phyloP scores from a whole-genome alignment of 2,329 filamentous ascomycete genomes.

The Calonectria montana region DNA sequence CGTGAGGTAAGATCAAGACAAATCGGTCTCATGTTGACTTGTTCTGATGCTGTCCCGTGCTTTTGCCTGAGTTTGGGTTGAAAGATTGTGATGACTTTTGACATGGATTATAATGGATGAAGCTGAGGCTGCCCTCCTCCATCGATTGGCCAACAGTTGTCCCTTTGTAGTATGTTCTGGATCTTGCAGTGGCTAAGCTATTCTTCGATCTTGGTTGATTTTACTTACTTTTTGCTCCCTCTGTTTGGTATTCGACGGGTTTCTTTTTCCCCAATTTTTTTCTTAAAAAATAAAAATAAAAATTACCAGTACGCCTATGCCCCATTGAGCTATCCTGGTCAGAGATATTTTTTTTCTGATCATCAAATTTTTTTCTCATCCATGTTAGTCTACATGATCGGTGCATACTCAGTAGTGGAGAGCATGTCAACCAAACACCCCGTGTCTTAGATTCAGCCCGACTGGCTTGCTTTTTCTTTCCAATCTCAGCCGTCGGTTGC shows the following conservation, averaged over 20 bases:
- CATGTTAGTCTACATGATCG: neutral
- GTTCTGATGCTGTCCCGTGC: neutral
- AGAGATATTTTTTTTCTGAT: conserved; percentile 5
- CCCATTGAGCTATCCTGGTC: conserved; percentile 1
- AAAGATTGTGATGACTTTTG: neutral
- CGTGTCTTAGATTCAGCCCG: conserved; percentile 33
- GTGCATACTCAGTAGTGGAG: conserved; percentile 6
- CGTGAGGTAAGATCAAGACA: conserved; percentile 14
- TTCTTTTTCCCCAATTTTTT: conserved; percentile 31
- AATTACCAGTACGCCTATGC: conserved; percentile 4
- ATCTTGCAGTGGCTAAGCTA: conserved; percentile 35
- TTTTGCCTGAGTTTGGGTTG: conserved; percentile 9
- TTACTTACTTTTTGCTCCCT: conserved; percentile 34
- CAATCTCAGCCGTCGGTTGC: conserved; percentile 19
- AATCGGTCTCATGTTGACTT: neutral
- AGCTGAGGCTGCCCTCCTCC: conserved; percentile 30
- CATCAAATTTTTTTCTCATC: neutral
- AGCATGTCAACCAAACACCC: conserved; percentile 24
- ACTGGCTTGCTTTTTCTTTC: conserved; percentile 26
- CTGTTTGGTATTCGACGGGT: conserved; percentile 12
- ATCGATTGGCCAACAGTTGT: conserved; percentile 38
- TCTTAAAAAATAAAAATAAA: neutral
- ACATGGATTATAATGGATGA: conserved; percentile 26
- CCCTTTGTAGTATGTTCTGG: conserved; percentile 24
- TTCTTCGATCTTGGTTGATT: conserved; percentile 33